Base-by-base conservation (phyloP, 495 filamentous ascomycete species). In the Pseudotulostoma volvatum region DNA sequence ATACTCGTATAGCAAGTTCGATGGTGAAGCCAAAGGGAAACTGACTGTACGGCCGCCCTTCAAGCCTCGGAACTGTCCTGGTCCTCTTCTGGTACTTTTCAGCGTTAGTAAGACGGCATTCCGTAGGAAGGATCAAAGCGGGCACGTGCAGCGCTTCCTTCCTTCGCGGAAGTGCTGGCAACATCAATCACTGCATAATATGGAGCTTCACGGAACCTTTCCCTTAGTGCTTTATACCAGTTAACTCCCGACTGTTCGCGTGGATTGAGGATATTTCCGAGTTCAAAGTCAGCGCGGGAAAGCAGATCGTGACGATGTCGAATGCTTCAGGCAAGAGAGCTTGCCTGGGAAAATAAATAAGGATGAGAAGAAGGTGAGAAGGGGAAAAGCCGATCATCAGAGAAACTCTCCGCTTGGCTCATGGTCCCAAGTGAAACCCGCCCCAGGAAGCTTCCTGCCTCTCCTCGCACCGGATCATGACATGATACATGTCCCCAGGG, bases 61-160 rank as follows among this genome's bases (percentile, higher is more conserved):
- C 51, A 18, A 75, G 50, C 33, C 57, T 63, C 14, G 71, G 72
- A 1, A 73, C 40, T 16, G 53, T 63, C 40, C 66, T 50, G 31
- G 57, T 62, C 45, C 68, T 68, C 56, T 68, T 73, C 42, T 62
- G 56, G 52, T 75, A 75, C 33, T 64, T 64, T 28, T 28, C 23
- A 13, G 66, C 53, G 45, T n/a, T n/a, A n/a, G n/a, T 73, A 79
- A 5, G 70, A 69, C 14, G 63, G 67, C 66, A 74, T 75, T 38
- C 72, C 68, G 31, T 68, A 59, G 46, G 77, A 79, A 3, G 73
- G 64, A 49, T 79, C 67, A 34, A 74, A 55, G 49, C 61, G 48
- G 38, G 55, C 45, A 36, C 63, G 50, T 32, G 57, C 50, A 14
- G 49, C 49, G 13, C 50, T 59, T 31, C 56, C 60, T 39, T 62